Evolutionary conservation across 1,284 basidiomycete species (phyloP).

Genomic region (Agroathelia rolfsii): DNA sequence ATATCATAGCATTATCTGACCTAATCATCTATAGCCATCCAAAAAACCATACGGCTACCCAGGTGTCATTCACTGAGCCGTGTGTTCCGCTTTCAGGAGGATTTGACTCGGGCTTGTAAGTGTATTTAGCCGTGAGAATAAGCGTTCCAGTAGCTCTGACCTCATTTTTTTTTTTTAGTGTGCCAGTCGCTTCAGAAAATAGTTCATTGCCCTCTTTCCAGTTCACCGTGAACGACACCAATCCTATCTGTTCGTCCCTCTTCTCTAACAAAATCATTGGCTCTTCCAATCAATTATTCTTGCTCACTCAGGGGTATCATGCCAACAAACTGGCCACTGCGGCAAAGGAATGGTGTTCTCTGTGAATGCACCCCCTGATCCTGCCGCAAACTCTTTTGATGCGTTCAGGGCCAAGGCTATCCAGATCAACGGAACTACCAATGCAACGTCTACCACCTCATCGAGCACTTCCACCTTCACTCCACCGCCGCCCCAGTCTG

Average conservation of each 20-base stretch:
- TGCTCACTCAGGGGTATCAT: constrained; percentile 8
- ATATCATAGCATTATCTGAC: constrained; percentile 4
- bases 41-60: constrained; percentile 34
- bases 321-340: constrained; percentile 15
- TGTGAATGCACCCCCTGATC: constrained; percentile 35
- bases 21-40: constrained; percentile 19
- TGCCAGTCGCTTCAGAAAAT: constrained; percentile 23
- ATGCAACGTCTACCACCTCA: constrained; percentile 10
- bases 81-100: constrained; percentile 25
- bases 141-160: constrained; percentile 1
- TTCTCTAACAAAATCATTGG: constrained; percentile 24
- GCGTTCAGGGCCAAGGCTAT: constrained; percentile 33
- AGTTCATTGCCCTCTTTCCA: constrained; percentile 16
- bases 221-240: constrained; percentile 19
- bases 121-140: constrained; percentile 2
- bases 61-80: constrained; percentile 32
- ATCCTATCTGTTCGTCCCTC: constrained; percentile 24
- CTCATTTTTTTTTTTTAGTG: constrained; percentile 14
- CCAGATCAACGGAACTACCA: constrained; percentile 22
- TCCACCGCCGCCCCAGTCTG: constrained; percentile 4
- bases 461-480: constrained; percentile 9
- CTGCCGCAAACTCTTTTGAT: constrained; percentile 31
- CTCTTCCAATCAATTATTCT: constrained; percentile 1
- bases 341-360: constrained; percentile 42
- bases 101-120: constrained; percentile 32